Percentiles rank a stretch among this genome's conserved stretches.
phyloP scores from a whole-genome alignment of 768 basidiomycete species.

The Tylopilus subfusipes region DNA sequence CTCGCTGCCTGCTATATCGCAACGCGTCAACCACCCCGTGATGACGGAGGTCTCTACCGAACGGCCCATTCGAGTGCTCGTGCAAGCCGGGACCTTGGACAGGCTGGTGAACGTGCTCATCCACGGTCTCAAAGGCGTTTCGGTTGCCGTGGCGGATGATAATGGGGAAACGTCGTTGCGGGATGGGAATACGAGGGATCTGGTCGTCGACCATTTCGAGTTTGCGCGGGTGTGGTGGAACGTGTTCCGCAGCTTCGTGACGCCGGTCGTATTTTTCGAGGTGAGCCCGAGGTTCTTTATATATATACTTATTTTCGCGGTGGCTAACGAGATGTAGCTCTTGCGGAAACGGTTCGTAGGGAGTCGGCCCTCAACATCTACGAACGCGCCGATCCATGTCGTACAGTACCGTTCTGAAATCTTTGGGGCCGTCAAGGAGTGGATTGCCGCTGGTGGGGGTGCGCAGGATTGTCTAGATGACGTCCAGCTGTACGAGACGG shows the following conservation, averaged over 20 bases:
- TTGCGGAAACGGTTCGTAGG: constrained; percentile 71
- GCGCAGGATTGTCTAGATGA: constrained; percentile 80
- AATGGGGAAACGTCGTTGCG: constrained; percentile 80
- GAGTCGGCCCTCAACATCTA: constrained; percentile 40
- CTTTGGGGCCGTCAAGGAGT: constrained; percentile 62
- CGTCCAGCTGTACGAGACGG: constrained; percentile 52
- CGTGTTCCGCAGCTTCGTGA: constrained; percentile 76
- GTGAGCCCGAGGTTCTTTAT: constrained; percentile 36
- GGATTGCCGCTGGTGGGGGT: constrained; percentile 71
- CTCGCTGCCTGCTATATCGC: constrained; percentile 75
- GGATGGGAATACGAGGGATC: constrained; percentile 68
- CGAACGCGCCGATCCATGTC: constrained; percentile 43
- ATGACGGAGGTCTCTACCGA: constrained; percentile 64
- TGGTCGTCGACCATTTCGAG: constrained; percentile 69
- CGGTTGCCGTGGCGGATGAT: constrained; percentile 80
- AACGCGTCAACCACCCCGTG: constrained; percentile 53
- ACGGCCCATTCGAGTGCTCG: constrained; percentile 68
- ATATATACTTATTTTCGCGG: not conserved
- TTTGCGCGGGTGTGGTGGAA: constrained; percentile 82
- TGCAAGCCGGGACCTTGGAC: constrained; percentile 76
- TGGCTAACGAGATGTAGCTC: constrained; percentile 42
- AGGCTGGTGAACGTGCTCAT: constrained; percentile 71
- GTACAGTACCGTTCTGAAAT: constrained; percentile 58
- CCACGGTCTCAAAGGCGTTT: constrained; percentile 72
- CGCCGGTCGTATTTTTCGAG: constrained; percentile 82